phyloP scores from a whole-genome alignment of 2,329 filamentous ascomycete species.

The Emmonsiellopsis sp. region DNA sequence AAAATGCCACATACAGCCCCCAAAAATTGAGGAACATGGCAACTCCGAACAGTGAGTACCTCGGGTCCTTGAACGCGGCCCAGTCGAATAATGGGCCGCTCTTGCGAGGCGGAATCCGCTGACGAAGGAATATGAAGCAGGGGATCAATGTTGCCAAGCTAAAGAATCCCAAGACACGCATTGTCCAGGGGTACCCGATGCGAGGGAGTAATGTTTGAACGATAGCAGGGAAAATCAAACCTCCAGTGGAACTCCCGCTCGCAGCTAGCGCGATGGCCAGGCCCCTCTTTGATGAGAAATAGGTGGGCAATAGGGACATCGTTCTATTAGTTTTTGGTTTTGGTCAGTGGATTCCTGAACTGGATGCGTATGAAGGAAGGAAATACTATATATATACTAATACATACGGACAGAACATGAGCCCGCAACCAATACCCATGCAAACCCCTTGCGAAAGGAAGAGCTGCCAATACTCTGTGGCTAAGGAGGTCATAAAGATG shows the following conservation, averaged over 20 bases:
- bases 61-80: conserved; percentile 40
- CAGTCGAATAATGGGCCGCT: conserved; percentile 44
- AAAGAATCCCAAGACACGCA: conserved; percentile 53
- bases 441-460: conserved; percentile 46
- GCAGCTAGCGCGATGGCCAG: conserved; percentile 53
- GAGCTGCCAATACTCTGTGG: conserved; percentile 41
- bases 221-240: conserved; percentile 53
- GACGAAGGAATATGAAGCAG: conserved; percentile 37
- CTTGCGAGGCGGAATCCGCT: conserved; percentile 40
- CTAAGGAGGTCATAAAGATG: conserved; percentile 43
- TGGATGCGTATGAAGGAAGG: no score
- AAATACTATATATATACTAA: no score
- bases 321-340: no score
- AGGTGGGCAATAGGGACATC: no score
- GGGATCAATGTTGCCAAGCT: conserved; percentile 39
- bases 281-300: conserved; percentile 47
- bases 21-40: conserved; percentile 40
- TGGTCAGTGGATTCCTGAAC: no score
- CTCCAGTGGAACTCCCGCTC: conserved; percentile 52
- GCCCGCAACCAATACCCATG: conserved; percentile 45
- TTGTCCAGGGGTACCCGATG: conserved; percentile 56
- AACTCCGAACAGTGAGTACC: conserved; percentile 36
- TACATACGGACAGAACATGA: conserved; percentile 34
- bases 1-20: conserved; percentile 47
- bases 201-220: conserved; percentile 47